Conservation (phyloP, 2,329 filamentous ascomycete species). For the Fusarium xyrophilum region DNA sequence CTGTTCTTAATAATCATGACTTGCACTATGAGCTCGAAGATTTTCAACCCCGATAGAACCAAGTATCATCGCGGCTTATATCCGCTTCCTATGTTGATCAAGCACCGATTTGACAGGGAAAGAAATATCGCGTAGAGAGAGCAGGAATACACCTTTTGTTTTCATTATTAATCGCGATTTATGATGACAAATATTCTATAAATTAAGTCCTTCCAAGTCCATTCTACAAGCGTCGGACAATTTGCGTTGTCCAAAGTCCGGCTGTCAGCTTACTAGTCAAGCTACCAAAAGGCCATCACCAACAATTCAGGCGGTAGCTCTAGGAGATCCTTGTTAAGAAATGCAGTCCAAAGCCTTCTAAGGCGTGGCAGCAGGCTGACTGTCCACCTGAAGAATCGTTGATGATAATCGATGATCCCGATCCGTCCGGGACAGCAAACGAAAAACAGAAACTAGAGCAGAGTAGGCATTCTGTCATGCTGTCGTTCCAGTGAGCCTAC, state of each 20-base stretch:
- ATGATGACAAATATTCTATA: not conserved
- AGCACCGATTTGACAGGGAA: too few relatives aligned
- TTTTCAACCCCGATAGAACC: slow-evolving; percentile 18
- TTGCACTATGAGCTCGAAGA: accelerated
- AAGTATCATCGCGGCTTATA: not conserved
- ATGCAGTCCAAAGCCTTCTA: too few relatives aligned
- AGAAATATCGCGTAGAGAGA: not conserved
- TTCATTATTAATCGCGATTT: not conserved
- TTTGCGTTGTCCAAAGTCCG: slow-evolving; percentile 27
- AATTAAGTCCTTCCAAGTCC: not conserved
- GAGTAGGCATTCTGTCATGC: too few relatives aligned
- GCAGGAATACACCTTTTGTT: accelerated
- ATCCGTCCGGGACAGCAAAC: too few relatives aligned
- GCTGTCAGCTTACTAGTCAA: not conserved
- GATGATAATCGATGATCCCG: too few relatives aligned
- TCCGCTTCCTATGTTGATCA: not conserved
- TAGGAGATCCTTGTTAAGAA: too few relatives aligned
- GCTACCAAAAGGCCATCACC: too few relatives aligned
- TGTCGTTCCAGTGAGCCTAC: too few relatives aligned
- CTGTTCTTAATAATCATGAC: not conserved
- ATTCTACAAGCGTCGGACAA: slow-evolving; percentile 9
- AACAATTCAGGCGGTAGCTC: too few relatives aligned
- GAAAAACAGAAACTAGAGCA: too few relatives aligned
- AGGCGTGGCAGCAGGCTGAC: too few relatives aligned
- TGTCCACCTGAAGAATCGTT: too few relatives aligned